phyloP scores from a whole-genome alignment of 345 rosid genomes.

The Ricinus communis region DNA sequence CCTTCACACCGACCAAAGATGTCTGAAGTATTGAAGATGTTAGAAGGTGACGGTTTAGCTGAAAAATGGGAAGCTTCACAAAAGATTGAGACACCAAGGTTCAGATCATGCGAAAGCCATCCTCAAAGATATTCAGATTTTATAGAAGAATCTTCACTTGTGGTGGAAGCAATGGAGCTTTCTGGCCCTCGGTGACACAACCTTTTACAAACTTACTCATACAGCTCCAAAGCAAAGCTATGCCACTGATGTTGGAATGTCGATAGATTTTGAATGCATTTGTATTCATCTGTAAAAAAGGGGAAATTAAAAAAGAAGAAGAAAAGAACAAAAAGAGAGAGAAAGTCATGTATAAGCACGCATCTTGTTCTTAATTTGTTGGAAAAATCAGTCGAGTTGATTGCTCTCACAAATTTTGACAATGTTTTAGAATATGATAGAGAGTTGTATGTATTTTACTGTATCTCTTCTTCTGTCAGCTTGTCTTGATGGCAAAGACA shows the following conservation, averaged over 20 bases:
- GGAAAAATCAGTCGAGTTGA: conserved; percentile 19
- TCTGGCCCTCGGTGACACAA: conserved; percentile 81
- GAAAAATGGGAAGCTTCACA: conserved; percentile 82
- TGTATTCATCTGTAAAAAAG: conserved; percentile 54
- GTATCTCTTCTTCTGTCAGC: not conserved
- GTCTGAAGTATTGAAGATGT: conserved; percentile 74
- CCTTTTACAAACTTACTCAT: not conserved
- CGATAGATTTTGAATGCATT: conserved; percentile 22
- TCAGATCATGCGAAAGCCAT: conserved; percentile 40
- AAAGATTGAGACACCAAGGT: conserved; percentile 53
- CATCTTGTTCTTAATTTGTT: conserved; percentile 19
- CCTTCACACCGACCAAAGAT: conserved; percentile 73
- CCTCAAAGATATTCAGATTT: conserved; percentile 64
- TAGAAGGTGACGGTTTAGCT: conserved; percentile 81
- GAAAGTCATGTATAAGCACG: conserved; percentile 27
- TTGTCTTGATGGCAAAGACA: not conserved
- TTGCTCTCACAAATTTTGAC: conserved; percentile 13
- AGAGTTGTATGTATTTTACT: not conserved
- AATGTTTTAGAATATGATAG: not conserved
- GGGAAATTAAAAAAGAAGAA: conserved; percentile 15
- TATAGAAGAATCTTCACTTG: conserved; percentile 88
- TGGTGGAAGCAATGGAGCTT: conserved; percentile 94
- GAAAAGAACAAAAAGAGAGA: conserved; percentile 13
- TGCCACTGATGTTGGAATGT: conserved; percentile 32
- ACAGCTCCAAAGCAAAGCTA: not conserved